phyloP scores from a whole-genome alignment of 2,329 filamentous ascomycete genomes.

The Colletotrichum siamense region DNA sequence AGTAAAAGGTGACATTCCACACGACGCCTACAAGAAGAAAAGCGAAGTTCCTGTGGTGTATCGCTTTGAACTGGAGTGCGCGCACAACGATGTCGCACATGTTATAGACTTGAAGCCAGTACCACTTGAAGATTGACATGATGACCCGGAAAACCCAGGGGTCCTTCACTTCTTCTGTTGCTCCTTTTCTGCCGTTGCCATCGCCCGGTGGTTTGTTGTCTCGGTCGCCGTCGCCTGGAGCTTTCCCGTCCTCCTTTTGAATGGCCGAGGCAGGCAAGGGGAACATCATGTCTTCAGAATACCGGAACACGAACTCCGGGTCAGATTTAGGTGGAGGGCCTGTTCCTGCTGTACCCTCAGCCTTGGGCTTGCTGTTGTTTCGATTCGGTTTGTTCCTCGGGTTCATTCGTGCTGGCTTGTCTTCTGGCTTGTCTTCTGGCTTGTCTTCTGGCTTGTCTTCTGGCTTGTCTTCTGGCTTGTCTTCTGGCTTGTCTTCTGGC shows the following conservation, averaged over 20 bases:
- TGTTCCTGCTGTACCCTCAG: background rate
- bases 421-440: background rate
- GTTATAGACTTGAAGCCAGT: background rate
- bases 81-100: background rate
- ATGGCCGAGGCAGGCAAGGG: background rate
- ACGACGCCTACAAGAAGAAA: background rate
- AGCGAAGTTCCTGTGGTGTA: background rate
- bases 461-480: no score
- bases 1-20: background rate
- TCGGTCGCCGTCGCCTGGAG: background rate
- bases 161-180: background rate
- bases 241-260: background rate
- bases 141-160: background rate
- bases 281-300: background rate
- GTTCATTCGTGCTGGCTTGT: background rate
- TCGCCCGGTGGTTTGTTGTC: background rate
- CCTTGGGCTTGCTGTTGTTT: background rate
- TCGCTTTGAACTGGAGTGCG: background rate
- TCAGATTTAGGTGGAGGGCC: background rate
- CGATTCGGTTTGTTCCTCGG: background rate
- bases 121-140: background rate
- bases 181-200: background rate
- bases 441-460: no score
- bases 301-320: background rate
- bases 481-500: background rate